A percentile compares a stretch with the other conserved stretches of the same genome.
phyloP scores from a whole-genome alignment of 441 rosid genomes.

The Aquilaria agallochum region DNA sequence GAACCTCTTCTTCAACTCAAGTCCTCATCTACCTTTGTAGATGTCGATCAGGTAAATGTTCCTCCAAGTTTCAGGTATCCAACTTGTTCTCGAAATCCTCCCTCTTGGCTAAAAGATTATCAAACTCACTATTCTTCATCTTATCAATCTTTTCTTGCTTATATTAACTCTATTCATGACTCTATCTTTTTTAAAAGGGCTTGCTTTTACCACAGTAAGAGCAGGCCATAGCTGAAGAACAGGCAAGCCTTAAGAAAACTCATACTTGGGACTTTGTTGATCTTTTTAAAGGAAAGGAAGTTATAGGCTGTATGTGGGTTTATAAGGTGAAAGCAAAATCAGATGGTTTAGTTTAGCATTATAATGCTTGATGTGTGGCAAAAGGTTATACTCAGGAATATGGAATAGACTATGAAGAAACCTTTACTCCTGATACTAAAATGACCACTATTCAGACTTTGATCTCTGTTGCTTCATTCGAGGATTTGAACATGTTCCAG shows the following conservation, averaged over 20 bases:
- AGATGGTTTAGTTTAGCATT: not conserved
- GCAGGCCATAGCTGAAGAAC: not conserved
- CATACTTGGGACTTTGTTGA: not conserved
- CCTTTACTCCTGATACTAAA: not conserved
- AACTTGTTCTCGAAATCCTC: not conserved
- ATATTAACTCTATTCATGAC: not conserved
- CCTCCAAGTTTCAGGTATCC: not conserved
- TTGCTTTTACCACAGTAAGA: not conserved
- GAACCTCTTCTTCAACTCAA: not conserved
- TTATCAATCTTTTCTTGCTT: not conserved
- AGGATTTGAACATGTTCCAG: not conserved
- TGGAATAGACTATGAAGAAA: not conserved
- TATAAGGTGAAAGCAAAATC: not conserved
- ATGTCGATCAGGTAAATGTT: not conserved
- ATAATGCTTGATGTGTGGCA: not conserved
- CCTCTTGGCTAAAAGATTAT: not conserved
- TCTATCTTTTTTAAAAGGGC: not conserved
- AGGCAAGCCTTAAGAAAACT: not conserved
- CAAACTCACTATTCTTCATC: not conserved
- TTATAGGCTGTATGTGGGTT: not conserved
- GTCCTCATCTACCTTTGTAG: not conserved
- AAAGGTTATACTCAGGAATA: not conserved
- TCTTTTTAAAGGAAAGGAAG: not conserved
- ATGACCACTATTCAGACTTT: not conserved
- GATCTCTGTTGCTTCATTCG: not conserved